A percentile compares a stretch with the other conserved stretches of the same genome.
Conservation (phyloP, 495 filamentous ascomycete genomes). For the Talaromyces ruber region DNA sequence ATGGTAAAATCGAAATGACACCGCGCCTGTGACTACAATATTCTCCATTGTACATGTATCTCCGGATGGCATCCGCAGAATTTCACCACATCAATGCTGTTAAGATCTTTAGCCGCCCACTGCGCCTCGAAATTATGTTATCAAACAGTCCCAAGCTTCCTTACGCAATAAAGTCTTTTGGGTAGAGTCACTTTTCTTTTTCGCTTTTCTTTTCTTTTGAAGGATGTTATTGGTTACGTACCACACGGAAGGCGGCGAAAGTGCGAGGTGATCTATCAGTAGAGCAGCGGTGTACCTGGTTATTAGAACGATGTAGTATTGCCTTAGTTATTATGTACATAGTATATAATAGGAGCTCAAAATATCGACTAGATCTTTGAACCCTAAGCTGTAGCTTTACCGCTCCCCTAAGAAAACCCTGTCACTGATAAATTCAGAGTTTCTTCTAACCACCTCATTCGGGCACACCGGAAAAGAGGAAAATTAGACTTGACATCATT, state of each 20-base stretch:
- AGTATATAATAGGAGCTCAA: background rate
- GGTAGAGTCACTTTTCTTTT: background rate
- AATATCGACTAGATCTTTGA: background rate
- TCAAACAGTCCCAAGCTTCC: background rate
- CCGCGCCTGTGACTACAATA: too few relatives aligned
- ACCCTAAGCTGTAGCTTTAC: background rate
- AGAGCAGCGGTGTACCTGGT: background rate
- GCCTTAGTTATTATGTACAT: background rate
- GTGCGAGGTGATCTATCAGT: background rate
- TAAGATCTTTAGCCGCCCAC: background rate
- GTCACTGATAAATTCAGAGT: background rate
- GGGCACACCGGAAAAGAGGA: background rate
- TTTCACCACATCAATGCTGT: too few relatives aligned
- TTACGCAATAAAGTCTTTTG: background rate
- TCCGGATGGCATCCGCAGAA: too few relatives aligned
- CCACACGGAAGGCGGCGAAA: background rate
- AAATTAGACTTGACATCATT: background rate
- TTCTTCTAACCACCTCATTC: background rate
- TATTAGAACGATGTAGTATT: background rate
- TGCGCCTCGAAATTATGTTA: background rate
- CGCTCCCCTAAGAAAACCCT: background rate
- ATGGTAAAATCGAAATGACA: too few relatives aligned
- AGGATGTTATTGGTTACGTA: background rate
- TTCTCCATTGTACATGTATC: too few relatives aligned
- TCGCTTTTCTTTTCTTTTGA: background rate